Evolutionary conservation across 2,329 filamentous ascomycete genomes (phyloP).

Genomic region (Trichoderma atroviride): DNA sequence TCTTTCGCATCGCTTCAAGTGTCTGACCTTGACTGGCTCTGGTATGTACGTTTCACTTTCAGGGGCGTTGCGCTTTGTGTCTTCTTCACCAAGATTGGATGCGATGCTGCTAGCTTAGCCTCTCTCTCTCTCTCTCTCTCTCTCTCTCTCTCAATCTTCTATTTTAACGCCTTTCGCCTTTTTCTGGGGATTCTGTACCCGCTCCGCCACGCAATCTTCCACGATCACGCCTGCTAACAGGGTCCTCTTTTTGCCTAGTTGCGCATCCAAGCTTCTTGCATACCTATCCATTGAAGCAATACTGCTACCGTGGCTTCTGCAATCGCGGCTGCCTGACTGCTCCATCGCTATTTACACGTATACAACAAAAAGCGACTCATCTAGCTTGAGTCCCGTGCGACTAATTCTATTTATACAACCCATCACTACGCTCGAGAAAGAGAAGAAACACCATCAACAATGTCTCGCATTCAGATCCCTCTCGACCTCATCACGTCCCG

Average conservation of each 20-base stretch:
- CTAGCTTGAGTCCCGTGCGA: background rate
- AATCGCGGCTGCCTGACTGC: constrained; percentile 10
- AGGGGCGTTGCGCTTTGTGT: background rate
- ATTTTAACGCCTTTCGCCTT: background rate
- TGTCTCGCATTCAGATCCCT: constrained; percentile 91
- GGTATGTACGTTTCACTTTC: background rate
- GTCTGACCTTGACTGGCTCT: background rate
- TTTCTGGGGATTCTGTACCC: constrained; percentile 15
- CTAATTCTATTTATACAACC: background rate
- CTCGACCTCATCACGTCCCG: constrained; percentile 89
- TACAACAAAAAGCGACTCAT: background rate
- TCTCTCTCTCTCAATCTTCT: background rate
- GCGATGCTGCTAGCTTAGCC: background rate
- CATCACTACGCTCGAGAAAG: background rate
- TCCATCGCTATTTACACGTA: background rate
- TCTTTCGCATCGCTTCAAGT: background rate
- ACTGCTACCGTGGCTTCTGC: constrained; percentile 21
- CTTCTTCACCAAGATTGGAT: background rate
- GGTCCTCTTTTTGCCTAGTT: constrained; percentile 5
- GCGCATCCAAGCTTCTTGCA: constrained; percentile 15
- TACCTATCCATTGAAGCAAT: background rate
- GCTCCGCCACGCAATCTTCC: constrained; percentile 15
- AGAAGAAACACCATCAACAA: constrained; percentile 43
- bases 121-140: background rate
- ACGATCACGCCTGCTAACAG: constrained; percentile 4